Evolutionary conservation across 441 rosid species (phyloP).

Genomic region (Omphalea diandra): DNA sequence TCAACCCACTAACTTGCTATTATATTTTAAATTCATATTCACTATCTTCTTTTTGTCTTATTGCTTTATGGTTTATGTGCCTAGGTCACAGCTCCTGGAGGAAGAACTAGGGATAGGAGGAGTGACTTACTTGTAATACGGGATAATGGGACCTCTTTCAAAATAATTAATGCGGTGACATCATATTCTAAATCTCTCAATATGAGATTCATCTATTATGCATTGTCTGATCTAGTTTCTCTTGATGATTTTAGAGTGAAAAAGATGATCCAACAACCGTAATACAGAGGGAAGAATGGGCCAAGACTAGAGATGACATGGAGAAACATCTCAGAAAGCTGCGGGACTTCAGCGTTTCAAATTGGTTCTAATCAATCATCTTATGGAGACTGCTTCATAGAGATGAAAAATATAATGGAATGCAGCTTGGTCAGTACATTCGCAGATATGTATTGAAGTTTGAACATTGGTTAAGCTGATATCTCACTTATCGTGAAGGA

Average conservation of each 20-base stretch:
- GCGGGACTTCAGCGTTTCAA: conserved; percentile 72
- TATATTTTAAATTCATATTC: not conserved
- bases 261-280: conserved; percentile 73
- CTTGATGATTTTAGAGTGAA: conserved; percentile 44
- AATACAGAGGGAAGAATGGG: conserved; percentile 86
- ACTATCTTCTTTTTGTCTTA: conserved; percentile 12
- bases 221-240: conserved; percentile 13
- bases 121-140: conserved; percentile 76
- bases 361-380: conserved; percentile 59
- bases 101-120: conserved; percentile 80
- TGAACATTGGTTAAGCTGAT: conserved; percentile 11
- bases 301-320: conserved; percentile 67
- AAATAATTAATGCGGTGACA: conserved; percentile 57
- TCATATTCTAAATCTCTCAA: conserved; percentile 4
- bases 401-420: conserved; percentile 9
- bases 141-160: conserved; percentile 76
- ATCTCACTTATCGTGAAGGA: not conserved
- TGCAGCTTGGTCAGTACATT: conserved; percentile 9
- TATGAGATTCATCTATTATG: not conserved
- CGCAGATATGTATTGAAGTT: not conserved
- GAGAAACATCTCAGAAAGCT: conserved; percentile 88
- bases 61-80: conserved; percentile 11
- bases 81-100: conserved; percentile 81
- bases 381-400: not conserved
- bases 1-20: not conserved